Conservation (phyloP, 78 protist species). For the Tieghemostelium lacteum region DNA sequence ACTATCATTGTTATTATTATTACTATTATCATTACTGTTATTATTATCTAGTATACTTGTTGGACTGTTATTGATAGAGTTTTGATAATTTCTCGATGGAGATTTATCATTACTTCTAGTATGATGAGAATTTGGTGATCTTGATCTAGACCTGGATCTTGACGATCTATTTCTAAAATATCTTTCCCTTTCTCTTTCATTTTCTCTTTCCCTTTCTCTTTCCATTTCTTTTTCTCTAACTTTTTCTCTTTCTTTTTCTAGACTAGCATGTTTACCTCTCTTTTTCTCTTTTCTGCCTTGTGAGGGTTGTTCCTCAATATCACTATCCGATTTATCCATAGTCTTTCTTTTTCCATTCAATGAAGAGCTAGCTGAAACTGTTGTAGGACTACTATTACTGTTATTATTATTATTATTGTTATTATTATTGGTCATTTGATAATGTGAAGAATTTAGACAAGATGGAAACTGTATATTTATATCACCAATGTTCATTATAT, state of each 20-base stretch:
- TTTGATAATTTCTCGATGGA: too few species aligned
- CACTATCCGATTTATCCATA: background rate
- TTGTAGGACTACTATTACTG: background rate
- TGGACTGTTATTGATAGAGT: too few species aligned
- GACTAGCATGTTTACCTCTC: background rate
- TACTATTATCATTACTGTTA: background rate
- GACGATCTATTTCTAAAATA: background rate
- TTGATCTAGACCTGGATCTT: background rate
- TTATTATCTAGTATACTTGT: too few species aligned
- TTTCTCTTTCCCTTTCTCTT: background rate
- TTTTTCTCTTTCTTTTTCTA: background rate
- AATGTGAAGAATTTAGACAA: too few species aligned
- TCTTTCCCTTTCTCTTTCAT: background rate
- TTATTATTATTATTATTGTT: background rate
- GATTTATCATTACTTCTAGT: too few species aligned
- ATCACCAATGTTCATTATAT: too few species aligned
- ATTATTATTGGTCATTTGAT: background rate
- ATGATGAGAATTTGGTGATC: too few species aligned
- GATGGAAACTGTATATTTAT: too few species aligned
- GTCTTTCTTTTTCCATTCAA: background rate
- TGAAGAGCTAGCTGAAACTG: background rate
- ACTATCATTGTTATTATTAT: background rate
- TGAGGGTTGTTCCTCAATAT: background rate
- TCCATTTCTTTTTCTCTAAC: slow-evolving; percentile 1
- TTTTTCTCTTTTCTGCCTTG: background rate